Percentiles rank a stretch among this genome's conserved stretches.
Evolutionary conservation across 345 rosid species (phyloP).

Genomic region (Capsella bursapastoris): DNA sequence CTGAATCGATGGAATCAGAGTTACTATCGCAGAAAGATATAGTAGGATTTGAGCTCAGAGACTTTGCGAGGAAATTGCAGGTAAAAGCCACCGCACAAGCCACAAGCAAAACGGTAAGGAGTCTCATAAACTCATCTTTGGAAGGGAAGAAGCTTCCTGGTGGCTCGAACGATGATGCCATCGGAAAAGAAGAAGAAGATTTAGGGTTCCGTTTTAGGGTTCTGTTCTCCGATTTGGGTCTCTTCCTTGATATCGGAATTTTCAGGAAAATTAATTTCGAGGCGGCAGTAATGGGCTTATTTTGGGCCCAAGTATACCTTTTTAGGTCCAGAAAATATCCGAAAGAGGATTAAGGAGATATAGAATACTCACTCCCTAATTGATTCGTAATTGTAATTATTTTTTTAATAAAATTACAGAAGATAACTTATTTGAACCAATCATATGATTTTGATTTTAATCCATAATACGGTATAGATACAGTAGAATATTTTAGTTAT

Average conservation of each 20-base stretch:
- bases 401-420: too few relatives aligned
- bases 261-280: background rate
- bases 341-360: too few relatives aligned
- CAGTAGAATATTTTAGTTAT: background rate
- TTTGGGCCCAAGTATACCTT: background rate
- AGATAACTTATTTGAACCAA: too few relatives aligned
- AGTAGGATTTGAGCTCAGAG: conserved; percentile 49
- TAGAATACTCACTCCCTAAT: too few relatives aligned
- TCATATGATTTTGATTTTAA: too few relatives aligned
- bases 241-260: conserved; percentile 48
- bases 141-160: conserved; percentile 73
- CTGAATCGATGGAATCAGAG: conserved; percentile 47
- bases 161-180: conserved; percentile 57
- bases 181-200: conserved; percentile 37
- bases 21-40: conserved; percentile 68
- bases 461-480: too few relatives aligned
- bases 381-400: too few relatives aligned
- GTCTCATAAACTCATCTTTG: conserved; percentile 57
- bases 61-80: conserved; percentile 56
- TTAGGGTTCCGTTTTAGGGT: conserved; percentile 44
- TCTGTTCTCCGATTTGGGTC: conserved; percentile 45
- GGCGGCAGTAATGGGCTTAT: conserved; percentile 8
- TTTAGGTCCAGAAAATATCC: background rate
- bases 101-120: conserved; percentile 58
- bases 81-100: conserved; percentile 69